A percentile compares a stretch with the other conserved stretches of the same genome.
Evolutionary conservation across 495 filamentous ascomycete species (phyloP).

Genomic region (Bathelium albidoporum): DNA sequence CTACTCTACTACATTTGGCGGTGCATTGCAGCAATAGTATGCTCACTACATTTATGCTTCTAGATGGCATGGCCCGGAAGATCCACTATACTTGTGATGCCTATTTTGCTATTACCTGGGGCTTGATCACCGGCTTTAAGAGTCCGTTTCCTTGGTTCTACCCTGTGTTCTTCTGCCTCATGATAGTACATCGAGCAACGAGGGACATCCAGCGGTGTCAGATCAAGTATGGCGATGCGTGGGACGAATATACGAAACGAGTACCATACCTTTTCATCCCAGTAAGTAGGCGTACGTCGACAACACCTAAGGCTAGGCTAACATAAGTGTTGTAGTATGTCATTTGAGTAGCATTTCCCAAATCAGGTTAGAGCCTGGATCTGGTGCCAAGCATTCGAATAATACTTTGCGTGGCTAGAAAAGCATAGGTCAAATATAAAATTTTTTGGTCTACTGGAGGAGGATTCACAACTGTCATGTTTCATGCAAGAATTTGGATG

Average conservation of each 20-base stretch:
- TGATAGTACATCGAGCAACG: constrained; percentile 83
- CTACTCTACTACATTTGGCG: too few relatives aligned
- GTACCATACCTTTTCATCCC: constrained; percentile 96
- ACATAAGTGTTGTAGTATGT: not conserved
- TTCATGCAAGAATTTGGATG: too few relatives aligned
- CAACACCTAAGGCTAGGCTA: not conserved
- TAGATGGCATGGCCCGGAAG: constrained; percentile 77
- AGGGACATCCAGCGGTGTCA: constrained; percentile 79
- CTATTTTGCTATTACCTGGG: constrained; percentile 65
- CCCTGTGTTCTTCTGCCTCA: constrained; percentile 75
- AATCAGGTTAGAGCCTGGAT: not conserved
- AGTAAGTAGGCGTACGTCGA: constrained; percentile 45
- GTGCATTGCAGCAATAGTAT: not conserved
- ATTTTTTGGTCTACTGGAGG: not conserved
- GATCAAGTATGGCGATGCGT: constrained; percentile 83
- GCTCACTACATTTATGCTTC: not conserved
- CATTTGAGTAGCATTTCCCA: not conserved
- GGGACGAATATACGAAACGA: constrained; percentile 76
- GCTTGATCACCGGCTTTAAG: constrained; percentile 53
- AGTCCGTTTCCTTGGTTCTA: constrained; percentile 98
- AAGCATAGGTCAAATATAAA: not conserved
- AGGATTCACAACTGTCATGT: too few relatives aligned
- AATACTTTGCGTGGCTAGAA: not conserved
- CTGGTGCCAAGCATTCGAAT: not conserved
- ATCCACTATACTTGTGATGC: constrained; percentile 90